Evolutionary conservation across 306 rosid genomes (phyloP).

Genomic region (Lupinus albus): DNA sequence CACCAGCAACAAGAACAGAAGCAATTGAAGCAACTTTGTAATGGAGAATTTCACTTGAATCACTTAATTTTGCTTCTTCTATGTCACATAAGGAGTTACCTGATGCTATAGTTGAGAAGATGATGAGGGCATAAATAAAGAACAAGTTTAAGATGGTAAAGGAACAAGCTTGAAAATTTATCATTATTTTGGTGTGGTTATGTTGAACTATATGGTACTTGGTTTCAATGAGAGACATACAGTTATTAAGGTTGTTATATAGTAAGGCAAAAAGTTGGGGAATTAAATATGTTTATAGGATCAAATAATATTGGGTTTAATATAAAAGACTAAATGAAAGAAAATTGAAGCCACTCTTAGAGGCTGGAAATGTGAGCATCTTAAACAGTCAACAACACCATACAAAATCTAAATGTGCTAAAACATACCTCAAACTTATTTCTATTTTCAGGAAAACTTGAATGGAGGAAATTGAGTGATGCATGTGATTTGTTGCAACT

Average conservation of each 20-base stretch:
- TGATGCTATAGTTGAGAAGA: conserved; percentile 43
- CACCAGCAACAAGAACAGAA: conserved; percentile 64
- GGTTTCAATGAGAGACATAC: conserved; percentile 22
- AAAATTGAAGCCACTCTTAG: conserved; percentile 48
- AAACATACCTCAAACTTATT: too few species aligned
- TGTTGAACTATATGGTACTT: too few species aligned
- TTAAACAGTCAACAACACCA: conserved; percentile 31
- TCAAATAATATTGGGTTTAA: background rate
- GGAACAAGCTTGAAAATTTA: conserved; percentile 20
- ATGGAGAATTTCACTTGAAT: conserved; percentile 38
- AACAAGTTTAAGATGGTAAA: conserved; percentile 38
- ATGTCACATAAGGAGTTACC: conserved; percentile 42
- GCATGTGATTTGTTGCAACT: conserved; percentile 8
- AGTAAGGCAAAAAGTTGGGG: conserved; percentile 16
- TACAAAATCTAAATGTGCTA: background rate
- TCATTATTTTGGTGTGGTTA: background rate
- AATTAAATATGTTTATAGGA: background rate
- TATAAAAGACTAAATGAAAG: conserved; percentile 24
- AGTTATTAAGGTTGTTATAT: conserved; percentile 13
- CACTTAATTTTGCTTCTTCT: conserved; percentile 5
- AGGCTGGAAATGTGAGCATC: conserved; percentile 52
- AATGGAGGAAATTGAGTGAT: background rate
- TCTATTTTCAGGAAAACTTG: background rate
- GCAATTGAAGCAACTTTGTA: conserved; percentile 69
- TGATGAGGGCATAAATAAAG: conserved; percentile 23